Percentiles rank a stretch among this genome's conserved stretches.
phyloP scores from a whole-genome alignment of 73 alveolate genomes.

The Paramecium biaurelia region DNA sequence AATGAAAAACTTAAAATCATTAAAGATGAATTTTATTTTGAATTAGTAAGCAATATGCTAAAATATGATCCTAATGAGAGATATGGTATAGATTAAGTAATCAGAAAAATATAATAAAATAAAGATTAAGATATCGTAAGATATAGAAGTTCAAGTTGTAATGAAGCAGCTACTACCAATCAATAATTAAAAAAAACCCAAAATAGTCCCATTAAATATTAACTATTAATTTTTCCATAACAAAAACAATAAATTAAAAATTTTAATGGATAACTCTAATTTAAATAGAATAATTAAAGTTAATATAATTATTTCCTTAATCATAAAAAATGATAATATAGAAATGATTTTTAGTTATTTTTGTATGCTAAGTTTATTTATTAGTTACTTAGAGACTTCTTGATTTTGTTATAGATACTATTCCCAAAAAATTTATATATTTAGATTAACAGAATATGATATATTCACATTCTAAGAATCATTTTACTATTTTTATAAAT shows the following conservation, averaged over 20 bases:
- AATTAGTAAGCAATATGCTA: not conserved
- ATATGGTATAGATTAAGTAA: not conserved
- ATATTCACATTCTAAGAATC: not conserved
- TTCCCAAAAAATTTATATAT: not conserved
- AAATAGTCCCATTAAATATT: too few species aligned
- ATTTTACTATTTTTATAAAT: not conserved
- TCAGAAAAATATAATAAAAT: too few species aligned
- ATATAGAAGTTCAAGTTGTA: not conserved
- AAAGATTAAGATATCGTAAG: not conserved
- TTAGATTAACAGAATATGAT: not conserved
- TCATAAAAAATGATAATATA: too few species aligned
- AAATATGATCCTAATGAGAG: not conserved
- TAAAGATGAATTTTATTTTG: not conserved
- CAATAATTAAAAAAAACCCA: too few species aligned
- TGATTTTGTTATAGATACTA: not conserved
- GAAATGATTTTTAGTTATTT: too few species aligned
- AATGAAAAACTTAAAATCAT: not conserved
- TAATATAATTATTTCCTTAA: too few species aligned
- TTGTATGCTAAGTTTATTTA: too few species aligned
- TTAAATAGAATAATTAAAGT: too few species aligned
- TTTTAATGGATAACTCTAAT: too few species aligned
- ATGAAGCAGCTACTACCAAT: not conserved
- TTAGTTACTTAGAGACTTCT: too few species aligned
- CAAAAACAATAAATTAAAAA: too few species aligned
- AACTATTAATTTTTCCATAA: too few species aligned